A percentile compares a stretch with the other conserved stretches of the same genome.
phyloP scores from a whole-genome alignment of 2,329 filamentous ascomycete genomes.

The Colletotrichum chlorophyti region DNA sequence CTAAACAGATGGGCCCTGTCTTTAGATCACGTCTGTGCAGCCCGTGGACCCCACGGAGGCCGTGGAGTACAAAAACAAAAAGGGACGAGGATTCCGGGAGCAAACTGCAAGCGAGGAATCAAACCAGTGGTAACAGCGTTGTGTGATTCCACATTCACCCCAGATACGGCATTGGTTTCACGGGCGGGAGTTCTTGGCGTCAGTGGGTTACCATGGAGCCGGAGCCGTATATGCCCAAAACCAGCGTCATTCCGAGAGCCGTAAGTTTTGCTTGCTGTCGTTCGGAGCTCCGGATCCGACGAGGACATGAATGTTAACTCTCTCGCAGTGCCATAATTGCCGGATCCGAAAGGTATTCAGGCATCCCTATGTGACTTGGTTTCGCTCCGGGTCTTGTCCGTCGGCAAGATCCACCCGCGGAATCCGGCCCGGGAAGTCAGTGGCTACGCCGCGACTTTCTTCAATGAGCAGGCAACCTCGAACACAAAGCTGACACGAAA shows the following conservation, averaged over 20 bases:
- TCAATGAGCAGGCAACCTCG: too few relatives aligned
- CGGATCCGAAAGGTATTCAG: slow-evolving; percentile 16
- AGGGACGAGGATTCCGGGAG: background rate
- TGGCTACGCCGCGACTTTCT: too few relatives aligned
- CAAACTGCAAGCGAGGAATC: background rate
- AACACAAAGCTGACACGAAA: background rate
- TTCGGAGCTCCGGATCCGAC: background rate
- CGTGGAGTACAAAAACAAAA: slow-evolving; percentile 14
- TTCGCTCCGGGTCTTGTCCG: background rate
- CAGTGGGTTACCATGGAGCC: background rate
- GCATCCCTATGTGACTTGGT: background rate
- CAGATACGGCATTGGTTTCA: too few relatives aligned
- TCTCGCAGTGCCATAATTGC: slow-evolving; percentile 17
- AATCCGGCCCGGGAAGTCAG: too few relatives aligned
- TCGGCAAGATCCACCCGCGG: too few relatives aligned
- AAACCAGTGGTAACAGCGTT: too few relatives aligned
- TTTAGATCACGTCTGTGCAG: background rate
- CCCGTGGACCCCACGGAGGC: slow-evolving; percentile 7
- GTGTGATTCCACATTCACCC: too few relatives aligned
- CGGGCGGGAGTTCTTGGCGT: too few relatives aligned
- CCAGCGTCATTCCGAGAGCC: slow-evolving; percentile 19
- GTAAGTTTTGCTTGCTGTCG: slow-evolving; percentile 3
- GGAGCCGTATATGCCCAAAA: slow-evolving; percentile 8
- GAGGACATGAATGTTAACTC: background rate
- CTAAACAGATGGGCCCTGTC: slow-evolving; percentile 3